Conservation (phyloP, 805 yeast species). For the Candida ficus region DNA sequence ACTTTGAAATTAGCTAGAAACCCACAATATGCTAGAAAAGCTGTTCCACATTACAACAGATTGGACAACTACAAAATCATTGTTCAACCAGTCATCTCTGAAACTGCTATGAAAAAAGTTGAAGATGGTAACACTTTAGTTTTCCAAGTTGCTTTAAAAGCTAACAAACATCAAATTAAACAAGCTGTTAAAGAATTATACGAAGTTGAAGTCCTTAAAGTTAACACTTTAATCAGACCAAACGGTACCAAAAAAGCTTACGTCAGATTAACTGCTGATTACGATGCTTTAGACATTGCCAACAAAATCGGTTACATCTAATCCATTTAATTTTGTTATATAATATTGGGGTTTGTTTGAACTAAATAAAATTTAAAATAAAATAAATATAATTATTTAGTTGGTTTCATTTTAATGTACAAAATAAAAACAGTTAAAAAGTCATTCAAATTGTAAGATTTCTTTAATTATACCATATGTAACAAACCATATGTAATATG, state of each 20-base stretch:
- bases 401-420: background rate
- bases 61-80: conserved; percentile 92
- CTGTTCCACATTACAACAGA: conserved; percentile 97
- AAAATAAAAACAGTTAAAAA: background rate
- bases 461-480: too few relatives aligned
- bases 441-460: too few relatives aligned
- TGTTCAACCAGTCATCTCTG: conserved; percentile 93
- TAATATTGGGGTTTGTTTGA: conserved; percentile 1
- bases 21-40: conserved; percentile 93
- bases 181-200: conserved; percentile 96
- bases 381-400: background rate
- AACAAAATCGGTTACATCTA: conserved; percentile 99
- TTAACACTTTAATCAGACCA: conserved; percentile 97
- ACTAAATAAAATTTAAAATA: background rate
- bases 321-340: conserved; percentile 27
- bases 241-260: conserved; percentile 99
- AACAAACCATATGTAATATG: too few relatives aligned
- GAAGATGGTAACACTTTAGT: conserved; percentile 99
- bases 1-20: conserved; percentile 89
- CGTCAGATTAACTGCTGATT: conserved; percentile 97
- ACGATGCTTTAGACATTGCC: conserved; percentile 99
- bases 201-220: conserved; percentile 89
- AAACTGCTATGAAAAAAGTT: conserved; percentile 98
- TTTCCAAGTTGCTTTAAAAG: conserved; percentile 93
- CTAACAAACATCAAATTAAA: conserved; percentile 99